Evolutionary conservation across 2,329 filamentous ascomycete genomes (phyloP).

Genomic region (Ophiostoma sp.): DNA sequence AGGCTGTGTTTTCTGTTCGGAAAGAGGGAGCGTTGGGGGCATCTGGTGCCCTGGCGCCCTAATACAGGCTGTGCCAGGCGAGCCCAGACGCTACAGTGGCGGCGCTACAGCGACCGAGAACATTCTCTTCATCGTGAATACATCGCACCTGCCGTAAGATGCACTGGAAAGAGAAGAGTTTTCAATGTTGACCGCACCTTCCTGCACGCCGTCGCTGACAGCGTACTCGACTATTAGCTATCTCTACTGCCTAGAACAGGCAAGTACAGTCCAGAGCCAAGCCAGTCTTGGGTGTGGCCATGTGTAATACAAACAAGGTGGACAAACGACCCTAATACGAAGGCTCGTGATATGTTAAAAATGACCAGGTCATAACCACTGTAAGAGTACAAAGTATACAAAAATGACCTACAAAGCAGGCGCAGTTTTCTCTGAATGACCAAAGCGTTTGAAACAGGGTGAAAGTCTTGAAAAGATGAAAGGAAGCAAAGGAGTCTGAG

Average conservation of each 20-base stretch:
- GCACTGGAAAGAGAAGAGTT: background rate
- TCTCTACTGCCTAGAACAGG: background rate
- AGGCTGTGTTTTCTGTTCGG: background rate
- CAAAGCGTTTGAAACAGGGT: conserved; percentile 1
- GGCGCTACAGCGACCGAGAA: background rate
- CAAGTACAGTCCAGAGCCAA: background rate
- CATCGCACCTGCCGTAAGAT: background rate
- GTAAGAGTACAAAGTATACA: background rate
- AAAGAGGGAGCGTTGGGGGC: no score
- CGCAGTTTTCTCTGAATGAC: background rate
- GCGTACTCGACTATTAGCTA: background rate
- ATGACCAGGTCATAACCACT: background rate
- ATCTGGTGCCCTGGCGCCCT: background rate
- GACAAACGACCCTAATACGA: background rate
- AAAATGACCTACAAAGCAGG: background rate
- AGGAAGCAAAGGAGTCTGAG: background rate
- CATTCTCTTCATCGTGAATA: background rate
- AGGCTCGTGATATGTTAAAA: background rate
- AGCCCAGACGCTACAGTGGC: background rate
- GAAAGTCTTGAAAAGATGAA: background rate
- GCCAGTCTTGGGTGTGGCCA: background rate
- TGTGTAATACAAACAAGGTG: background rate
- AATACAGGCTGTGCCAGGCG: background rate
- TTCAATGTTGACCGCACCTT: background rate
- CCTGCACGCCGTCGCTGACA: background rate